phyloP scores from a whole-genome alignment of 192 early-diverging fungal species.

The Entrophospora sp. region DNA sequence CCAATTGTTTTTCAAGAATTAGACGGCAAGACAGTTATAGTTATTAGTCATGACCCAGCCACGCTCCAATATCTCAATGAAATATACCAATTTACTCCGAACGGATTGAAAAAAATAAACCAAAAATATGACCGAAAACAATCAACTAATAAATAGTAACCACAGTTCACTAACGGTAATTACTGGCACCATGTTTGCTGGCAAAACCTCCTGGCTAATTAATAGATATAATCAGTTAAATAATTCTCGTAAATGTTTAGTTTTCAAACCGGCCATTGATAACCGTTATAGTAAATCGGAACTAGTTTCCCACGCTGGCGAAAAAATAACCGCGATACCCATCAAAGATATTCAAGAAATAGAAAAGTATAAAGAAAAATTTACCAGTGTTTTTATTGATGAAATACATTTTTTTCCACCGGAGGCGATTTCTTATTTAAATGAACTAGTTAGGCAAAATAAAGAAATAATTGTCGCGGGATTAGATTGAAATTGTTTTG shows the following conservation, averaged over 20 bases:
- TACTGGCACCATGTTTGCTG: too few relatives aligned
- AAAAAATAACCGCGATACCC: neutral
- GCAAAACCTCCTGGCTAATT: too few relatives aligned
- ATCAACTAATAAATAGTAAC: too few relatives aligned
- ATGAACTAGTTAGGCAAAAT: neutral
- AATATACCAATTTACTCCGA: neutral
- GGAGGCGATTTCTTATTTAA: neutral
- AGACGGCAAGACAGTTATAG: neutral
- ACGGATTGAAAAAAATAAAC: neutral
- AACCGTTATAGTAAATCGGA: neutral
- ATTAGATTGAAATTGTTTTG: neutral
- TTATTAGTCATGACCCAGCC: neutral
- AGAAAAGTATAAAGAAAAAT: neutral
- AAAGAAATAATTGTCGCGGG: conserved; percentile 3
- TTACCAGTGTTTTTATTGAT: neutral
- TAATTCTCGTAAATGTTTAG: too few relatives aligned
- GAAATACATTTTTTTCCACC: conserved; percentile 1
- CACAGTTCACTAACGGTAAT: too few relatives aligned
- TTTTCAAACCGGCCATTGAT: neutral
- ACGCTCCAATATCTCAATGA: neutral
- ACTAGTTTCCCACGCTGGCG: neutral
- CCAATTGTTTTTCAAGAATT: neutral
- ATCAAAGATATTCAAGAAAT: neutral
- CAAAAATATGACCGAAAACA: neutral
- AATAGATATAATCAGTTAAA: too few relatives aligned